A percentile compares a stretch with the other conserved stretches of the same genome.
Evolutionary conservation across 164 flowering plant genomes (phyloP).

Genomic region (Chloranthus sessilifolius): DNA sequence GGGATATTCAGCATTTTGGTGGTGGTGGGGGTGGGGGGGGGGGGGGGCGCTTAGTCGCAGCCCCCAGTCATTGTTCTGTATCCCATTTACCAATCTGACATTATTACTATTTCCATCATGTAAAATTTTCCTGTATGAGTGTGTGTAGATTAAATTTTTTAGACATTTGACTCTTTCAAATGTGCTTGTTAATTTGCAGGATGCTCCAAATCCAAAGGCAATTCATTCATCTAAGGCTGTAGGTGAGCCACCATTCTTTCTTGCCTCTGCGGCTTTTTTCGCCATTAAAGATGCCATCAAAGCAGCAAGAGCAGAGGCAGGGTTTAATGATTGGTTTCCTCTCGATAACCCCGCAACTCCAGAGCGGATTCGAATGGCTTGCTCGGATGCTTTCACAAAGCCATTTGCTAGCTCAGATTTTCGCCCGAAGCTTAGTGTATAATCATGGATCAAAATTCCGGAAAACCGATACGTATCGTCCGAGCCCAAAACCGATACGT

Average conservation of each 20-base stretch:
- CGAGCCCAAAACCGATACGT: background rate
- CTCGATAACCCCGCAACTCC: conserved; percentile 97
- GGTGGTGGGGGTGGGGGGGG: too few relatives aligned
- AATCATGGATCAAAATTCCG: conserved; percentile 1
- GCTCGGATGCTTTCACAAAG: conserved; percentile 62
- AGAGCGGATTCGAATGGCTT: conserved; percentile 94
- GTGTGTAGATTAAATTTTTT: too few relatives aligned
- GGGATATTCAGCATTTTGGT: too few relatives aligned
- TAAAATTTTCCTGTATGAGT: too few relatives aligned
- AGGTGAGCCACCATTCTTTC: conserved; percentile 96
- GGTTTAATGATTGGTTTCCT: conserved; percentile 74
- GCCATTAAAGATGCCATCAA: conserved; percentile 90
- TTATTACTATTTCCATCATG: too few relatives aligned
- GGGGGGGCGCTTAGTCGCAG: too few relatives aligned
- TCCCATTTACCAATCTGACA: too few relatives aligned
- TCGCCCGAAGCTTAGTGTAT: conserved; percentile 80
- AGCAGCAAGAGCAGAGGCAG: conserved; percentile 80
- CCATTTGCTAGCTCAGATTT: conserved; percentile 42
- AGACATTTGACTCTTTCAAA: too few relatives aligned
- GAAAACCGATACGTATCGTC: background rate
- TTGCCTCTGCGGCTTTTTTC: conserved; percentile 84
- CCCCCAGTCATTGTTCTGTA: too few relatives aligned
- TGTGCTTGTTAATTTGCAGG: conserved; percentile 42
- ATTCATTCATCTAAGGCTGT: conserved; percentile 97
- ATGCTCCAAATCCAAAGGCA: conserved; percentile 70